Base-by-base conservation (phyloP, 129 eudicot genomes). In the Centaurea solstitialis region DNA sequence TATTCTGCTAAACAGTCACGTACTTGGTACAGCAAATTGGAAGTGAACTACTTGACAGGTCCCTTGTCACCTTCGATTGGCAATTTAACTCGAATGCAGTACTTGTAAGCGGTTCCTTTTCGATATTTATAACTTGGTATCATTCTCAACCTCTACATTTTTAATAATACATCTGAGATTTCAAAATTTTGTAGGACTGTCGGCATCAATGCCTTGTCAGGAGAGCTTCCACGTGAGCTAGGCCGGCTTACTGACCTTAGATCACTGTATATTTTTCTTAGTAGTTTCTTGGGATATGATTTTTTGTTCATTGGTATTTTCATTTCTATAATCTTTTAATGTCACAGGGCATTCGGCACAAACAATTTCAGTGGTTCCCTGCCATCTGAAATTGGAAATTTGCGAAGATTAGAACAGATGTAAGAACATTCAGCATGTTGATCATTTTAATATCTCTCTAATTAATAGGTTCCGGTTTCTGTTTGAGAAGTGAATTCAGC, bases 361-460 rank as follows among this genome's bases (percentile, higher is more conserved):
- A 94, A 92, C 79, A 94, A 83, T 76, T 94, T 91, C 82, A 76
- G 77, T 81, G 98, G 97, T 33, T 88, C 93, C 30, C 75, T 91
- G 70, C 98, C 98, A 84, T 72, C 91, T 17, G 93, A 85, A 80
- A 80, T 94, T 23, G 98, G 97, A 68, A 88, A 92, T 81, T 79
- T 87, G 70, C 77, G 7, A 24, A 88, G 22, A 50, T 86, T 94
- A 64, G 50, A 72, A 47, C 80, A 87, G 50, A 75, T 92, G 98
- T 94, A 84, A 94, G 93, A 75, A 81, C 88, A 20, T 33, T 70
- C 12, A 71, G 66, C 77, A 45, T 38, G 61, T 3, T 7, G 7
- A 15, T 21, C 5, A 6, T 68, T 23, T 50, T 20, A 6, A 28
- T 37, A 15, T 1, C 21, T 21, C 9, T 37, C 24, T 39, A 68